Evolutionary conservation across 2,329 filamentous ascomycete genomes (phyloP).

Genomic region (Talaromyces sp.): DNA sequence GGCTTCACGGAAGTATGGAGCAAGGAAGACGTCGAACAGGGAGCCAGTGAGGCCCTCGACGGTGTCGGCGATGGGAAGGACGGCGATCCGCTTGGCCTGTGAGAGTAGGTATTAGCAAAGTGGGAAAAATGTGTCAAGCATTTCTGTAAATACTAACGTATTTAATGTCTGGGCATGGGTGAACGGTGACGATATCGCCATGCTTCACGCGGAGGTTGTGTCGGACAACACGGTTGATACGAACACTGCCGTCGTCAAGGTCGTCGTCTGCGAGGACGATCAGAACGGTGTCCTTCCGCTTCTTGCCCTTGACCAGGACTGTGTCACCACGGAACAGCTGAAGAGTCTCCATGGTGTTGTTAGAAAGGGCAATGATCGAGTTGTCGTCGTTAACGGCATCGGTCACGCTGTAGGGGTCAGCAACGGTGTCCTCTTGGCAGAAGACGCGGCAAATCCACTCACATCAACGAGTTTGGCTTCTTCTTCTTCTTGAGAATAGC

Average conservation of each 20-base stretch:
- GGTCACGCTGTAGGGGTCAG: slow-evolving; percentile 63
- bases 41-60: slow-evolving; percentile 96
- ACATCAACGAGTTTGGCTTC: slow-evolving; percentile 99
- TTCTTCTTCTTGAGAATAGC: slow-evolving; percentile 99
- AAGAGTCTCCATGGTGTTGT: slow-evolving; percentile 97
- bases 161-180: slow-evolving; percentile 99
- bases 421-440: slow-evolving; percentile 16
- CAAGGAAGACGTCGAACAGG: slow-evolving; percentile 97
- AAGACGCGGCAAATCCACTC: slow-evolving; percentile 32
- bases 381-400: slow-evolving; percentile 99
- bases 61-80: slow-evolving; percentile 95
- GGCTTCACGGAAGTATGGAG: slow-evolving; percentile 98
- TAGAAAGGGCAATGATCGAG: slow-evolving; percentile 96
- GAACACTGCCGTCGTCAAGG: slow-evolving; percentile 91
- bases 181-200: slow-evolving; percentile 93
- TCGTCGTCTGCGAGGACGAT: slow-evolving; percentile 98
- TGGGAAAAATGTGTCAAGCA: slow-evolving; percentile 20
- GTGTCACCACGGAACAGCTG: slow-evolving; percentile 99
- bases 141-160: slow-evolving; percentile 63
- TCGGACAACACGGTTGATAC: slow-evolving; percentile 96
- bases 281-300: slow-evolving; percentile 97
- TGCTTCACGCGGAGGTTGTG: slow-evolving; percentile 99
- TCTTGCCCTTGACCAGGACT: slow-evolving; percentile 97
- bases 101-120: slow-evolving; percentile 2
- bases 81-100: slow-evolving; percentile 96